These are phyloP conservation scores for Ustilago xerochloae DNA, from an alignment of 1,284 basidiomycete genomes.

Conservation along the genomic window DNA sequence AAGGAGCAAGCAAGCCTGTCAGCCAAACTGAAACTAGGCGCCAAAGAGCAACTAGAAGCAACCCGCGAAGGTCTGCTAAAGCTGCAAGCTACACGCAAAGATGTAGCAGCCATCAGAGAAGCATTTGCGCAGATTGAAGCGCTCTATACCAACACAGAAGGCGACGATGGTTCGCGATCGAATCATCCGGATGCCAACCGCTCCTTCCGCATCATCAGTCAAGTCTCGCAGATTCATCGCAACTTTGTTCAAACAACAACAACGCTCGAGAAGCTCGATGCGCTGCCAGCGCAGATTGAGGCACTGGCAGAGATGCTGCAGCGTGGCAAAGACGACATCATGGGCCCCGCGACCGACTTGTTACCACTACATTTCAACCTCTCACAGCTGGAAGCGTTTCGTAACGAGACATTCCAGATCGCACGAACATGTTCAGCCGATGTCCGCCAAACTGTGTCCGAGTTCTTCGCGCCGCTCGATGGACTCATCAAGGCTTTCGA, in stretches of 20 bases:
- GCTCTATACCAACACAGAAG: constrained; percentile 67
- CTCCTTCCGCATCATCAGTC: constrained; percentile 60
- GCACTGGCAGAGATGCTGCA: constrained; percentile 82
- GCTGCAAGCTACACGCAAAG: constrained; percentile 82
- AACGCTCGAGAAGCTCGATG: constrained; percentile 90
- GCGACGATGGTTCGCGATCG: constrained; percentile 21
- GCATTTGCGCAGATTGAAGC: constrained; percentile 90
- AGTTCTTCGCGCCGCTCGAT: constrained; percentile 89
- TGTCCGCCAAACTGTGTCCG: constrained; percentile 77
- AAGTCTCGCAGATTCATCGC: constrained; percentile 92
- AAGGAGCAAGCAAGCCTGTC: constrained; percentile 98
- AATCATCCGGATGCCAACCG: constrained; percentile 40
- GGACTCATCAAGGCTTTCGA: constrained; percentile 85
- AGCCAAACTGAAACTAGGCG: constrained; percentile 87
- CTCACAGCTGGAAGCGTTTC: constrained; percentile 87
- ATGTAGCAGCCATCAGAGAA: constrained; percentile 88
- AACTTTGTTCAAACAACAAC: constrained; percentile 95
- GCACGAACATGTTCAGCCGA: constrained; percentile 74
- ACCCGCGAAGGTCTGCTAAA: constrained; percentile 89
- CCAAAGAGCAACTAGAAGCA: constrained; percentile 91
- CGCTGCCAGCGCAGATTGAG: constrained; percentile 87
- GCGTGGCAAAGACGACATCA: constrained; percentile 77
- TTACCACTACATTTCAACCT: constrained; percentile 91
- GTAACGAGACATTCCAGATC: constrained; percentile 73
- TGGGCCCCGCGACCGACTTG: constrained; percentile 86